Evolutionary conservation across 352 stramenopile species (phyloP).

Genomic region (Nothophytophthora sp.): DNA sequence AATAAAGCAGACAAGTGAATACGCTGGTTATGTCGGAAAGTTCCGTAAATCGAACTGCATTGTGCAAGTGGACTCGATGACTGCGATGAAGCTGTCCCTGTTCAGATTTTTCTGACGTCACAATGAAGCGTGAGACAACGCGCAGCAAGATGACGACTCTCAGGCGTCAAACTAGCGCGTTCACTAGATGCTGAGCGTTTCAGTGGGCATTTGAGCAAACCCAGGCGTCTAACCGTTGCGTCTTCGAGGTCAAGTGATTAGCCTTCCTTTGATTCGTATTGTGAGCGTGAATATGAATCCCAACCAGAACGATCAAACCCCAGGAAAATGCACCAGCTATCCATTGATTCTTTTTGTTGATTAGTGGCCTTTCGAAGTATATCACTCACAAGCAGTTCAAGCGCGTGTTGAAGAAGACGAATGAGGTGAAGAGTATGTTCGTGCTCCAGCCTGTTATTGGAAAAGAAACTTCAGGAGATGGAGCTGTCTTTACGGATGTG

Average conservation of each 20-base stretch:
- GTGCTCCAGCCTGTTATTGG: constrained; percentile 4
- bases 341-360: constrained; percentile 1
- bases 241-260: no score
- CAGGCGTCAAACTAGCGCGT: constrained; percentile 18
- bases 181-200: constrained; percentile 12
- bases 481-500: neutral
- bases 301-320: constrained; percentile 1
- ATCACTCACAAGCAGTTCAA: constrained; percentile 10
- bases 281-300: neutral
- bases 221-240: constrained; percentile 1
- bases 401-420: constrained; percentile 1
- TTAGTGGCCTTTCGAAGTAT: constrained; percentile 2
- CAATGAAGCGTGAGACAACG: constrained; percentile 10
- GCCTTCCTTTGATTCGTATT: neutral
- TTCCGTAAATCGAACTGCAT: constrained; percentile 12
- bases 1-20: constrained; percentile 10
- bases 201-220: constrained; percentile 1
- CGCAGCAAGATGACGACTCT: neutral
- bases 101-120: constrained; percentile 6
- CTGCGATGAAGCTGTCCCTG: constrained; percentile 15
- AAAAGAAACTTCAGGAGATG: constrained; percentile 4
- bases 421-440: constrained; percentile 3
- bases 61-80: constrained; percentile 3
- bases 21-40: constrained; percentile 12
- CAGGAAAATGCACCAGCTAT: constrained; percentile 1